A percentile compares a stretch with the other conserved stretches of the same genome.
Evolutionary conservation across 2,329 filamentous ascomycete genomes (phyloP).

Genomic region (Pyricularia sp.): DNA sequence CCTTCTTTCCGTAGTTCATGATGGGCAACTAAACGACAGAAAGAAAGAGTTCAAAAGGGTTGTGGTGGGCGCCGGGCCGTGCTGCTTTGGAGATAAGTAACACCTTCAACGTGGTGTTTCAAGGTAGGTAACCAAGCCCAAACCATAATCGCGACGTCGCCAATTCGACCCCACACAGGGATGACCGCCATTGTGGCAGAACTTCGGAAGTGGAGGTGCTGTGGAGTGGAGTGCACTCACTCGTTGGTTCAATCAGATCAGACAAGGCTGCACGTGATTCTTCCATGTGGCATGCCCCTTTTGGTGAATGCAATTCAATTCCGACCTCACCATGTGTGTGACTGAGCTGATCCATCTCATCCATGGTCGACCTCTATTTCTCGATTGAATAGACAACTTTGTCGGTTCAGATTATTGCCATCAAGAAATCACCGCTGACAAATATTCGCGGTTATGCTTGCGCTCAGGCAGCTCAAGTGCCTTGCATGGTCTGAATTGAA

Average conservation of each 20-base stretch:
- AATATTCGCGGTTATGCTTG: too few relatives aligned
- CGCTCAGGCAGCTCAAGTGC: too few relatives aligned
- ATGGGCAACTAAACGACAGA: slow-evolving; percentile 28
- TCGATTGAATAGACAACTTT: too few relatives aligned
- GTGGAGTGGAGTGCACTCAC: neutral
- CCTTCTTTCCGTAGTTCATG: slow-evolving; percentile 99
- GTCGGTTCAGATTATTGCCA: too few relatives aligned
- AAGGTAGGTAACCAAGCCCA: neutral
- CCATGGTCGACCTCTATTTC: too few relatives aligned
- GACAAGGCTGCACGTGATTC: neutral
- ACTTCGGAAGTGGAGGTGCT: neutral
- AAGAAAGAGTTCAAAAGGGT: slow-evolving; percentile 10
- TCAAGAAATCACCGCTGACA: too few relatives aligned
- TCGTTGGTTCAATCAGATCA: neutral
- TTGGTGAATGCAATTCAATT: neutral
- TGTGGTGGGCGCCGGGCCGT: slow-evolving; percentile 4
- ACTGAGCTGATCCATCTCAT: too few relatives aligned
- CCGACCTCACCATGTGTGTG: neutral
- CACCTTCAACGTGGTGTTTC: neutral
- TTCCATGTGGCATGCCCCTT: neutral
- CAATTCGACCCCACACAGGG: slow-evolving; percentile 14
- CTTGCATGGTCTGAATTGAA: neutral
- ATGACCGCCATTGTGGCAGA: slow-evolving; percentile 1
- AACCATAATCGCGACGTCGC: slow-evolving; percentile 18
- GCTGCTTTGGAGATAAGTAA: slow-evolving; percentile 5